These are phyloP conservation scores for Grosmannia serpens DNA, from an alignment of 2,329 filamentous ascomycete species.

Conservation along the genomic window DNA sequence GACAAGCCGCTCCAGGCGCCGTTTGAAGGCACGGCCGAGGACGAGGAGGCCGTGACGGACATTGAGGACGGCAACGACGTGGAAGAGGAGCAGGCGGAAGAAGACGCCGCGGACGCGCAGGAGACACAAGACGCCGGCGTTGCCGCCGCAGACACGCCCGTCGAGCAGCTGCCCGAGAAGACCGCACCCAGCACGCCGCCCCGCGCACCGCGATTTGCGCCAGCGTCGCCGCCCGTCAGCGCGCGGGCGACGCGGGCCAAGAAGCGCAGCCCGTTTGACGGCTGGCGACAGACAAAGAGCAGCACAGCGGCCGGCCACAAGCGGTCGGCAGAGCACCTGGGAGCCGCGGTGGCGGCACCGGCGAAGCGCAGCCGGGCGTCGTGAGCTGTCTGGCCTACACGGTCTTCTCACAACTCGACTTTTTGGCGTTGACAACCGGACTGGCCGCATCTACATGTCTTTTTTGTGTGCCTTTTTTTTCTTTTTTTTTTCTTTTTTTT, in stretches of 20 bases:
- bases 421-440: neutral
- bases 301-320: conserved; percentile 13
- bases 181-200: conserved; percentile 34
- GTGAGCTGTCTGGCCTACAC: neutral
- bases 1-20: conserved; percentile 12
- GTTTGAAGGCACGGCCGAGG: conserved; percentile 27
- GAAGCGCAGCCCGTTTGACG: conserved; percentile 49
- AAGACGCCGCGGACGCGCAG: conserved; percentile 18
- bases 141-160: conserved; percentile 24
- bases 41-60: conserved; percentile 49
- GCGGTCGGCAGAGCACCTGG: neutral
- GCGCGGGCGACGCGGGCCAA: conserved; percentile 44
- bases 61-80: conserved; percentile 33
- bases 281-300: conserved; percentile 56
- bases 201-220: conserved; percentile 39
- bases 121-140: conserved; percentile 14
- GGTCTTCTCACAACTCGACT: neutral
- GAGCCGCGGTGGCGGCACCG: neutral
- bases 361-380: conserved; percentile 1
- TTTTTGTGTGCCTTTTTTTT: conserved; percentile 2
- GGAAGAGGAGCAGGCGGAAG: conserved; percentile 48
- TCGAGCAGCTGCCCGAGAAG: conserved; percentile 25
- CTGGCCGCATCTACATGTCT: neutral
- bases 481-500: neutral
- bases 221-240: conserved; percentile 52